Base-by-base conservation (phyloP, 352 stramenopile species). In the Blastocystis sp. region DNA sequence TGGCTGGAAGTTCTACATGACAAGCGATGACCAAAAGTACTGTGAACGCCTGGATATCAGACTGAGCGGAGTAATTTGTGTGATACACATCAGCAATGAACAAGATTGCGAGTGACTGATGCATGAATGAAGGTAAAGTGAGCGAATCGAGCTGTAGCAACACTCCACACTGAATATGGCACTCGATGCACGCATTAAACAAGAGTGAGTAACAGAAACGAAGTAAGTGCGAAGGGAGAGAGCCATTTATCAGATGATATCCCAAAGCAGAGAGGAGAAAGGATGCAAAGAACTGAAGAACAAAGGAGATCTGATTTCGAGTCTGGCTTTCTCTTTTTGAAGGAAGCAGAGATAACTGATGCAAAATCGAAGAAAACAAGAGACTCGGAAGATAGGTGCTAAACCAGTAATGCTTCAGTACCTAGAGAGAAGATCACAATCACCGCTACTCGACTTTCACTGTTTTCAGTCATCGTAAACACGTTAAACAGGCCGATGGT, bases 361-460 rank as follows among this genome's bases (percentile, higher is more conserved):
- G 30, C 5, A 85, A 43, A 68, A 68, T 34, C 4, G 53, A 62
- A 24, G 73, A 66, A 34, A 68, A 85, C 8, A 85, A 45, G 26
- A 65, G 56, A 34, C 43, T 66, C 18, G 50, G 73, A 68, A 85
- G 18, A 45, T 85, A 85, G 24, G 50, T 16, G 18, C 53, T 68
- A 39, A 47, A 66, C 73, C 73, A 85, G n/a, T 64, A 41, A 1
- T 66, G 73, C 41, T 85, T 85, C n/a, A 85, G 53, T 18, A 39
- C 5, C 73, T 85, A 45, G 4, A 26, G 5, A 24, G 59, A 6
- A 68, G 13, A 3, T 16, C 5, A 43, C 0, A 30, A 18, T 1
- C 20, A 59, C 20, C 50, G 3, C 13, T 26, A 85, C 73, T 39
- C 16, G 43, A 66, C 73, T 85, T 55, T 85, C 30, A 18, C 1